These are phyloP conservation scores for Fonsecaea nubica DNA, from an alignment of 2,329 filamentous ascomycete genomes.

Conservation along the genomic window DNA sequence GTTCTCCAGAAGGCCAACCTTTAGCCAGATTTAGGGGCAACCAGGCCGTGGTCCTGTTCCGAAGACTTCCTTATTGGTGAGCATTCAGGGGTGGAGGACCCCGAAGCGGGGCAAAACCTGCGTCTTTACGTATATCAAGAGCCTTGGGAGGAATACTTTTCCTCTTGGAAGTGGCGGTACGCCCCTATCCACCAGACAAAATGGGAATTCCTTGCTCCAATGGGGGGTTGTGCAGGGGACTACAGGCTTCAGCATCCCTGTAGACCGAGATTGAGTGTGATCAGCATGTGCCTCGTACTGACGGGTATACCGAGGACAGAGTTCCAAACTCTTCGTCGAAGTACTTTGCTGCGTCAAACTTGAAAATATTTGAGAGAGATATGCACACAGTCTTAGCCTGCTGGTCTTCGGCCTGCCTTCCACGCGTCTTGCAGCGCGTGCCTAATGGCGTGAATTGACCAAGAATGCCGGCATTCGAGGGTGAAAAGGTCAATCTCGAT, in stretches of 20 bases:
- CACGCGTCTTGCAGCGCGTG: neutral
- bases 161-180: neutral
- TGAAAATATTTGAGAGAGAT: neutral
- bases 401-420: neutral
- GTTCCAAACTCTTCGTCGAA: neutral
- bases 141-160: neutral
- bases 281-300: neutral
- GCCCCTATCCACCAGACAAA: neutral
- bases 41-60: neutral
- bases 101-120: neutral
- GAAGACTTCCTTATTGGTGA: slow-evolving; percentile 1
- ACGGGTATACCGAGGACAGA: neutral
- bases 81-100: neutral
- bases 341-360: neutral
- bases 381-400: neutral
- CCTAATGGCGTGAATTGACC: neutral
- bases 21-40: neutral
- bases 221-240: neutral
- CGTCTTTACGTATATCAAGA: slow-evolving; percentile 2
- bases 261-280: slow-evolving; percentile 1
- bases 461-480: neutral
- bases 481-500: neutral
- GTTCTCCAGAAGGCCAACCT: neutral
- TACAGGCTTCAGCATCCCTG: neutral
- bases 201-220: neutral